Base-by-base conservation (phyloP, 306 rosid species). In the Vigna mungo region DNA sequence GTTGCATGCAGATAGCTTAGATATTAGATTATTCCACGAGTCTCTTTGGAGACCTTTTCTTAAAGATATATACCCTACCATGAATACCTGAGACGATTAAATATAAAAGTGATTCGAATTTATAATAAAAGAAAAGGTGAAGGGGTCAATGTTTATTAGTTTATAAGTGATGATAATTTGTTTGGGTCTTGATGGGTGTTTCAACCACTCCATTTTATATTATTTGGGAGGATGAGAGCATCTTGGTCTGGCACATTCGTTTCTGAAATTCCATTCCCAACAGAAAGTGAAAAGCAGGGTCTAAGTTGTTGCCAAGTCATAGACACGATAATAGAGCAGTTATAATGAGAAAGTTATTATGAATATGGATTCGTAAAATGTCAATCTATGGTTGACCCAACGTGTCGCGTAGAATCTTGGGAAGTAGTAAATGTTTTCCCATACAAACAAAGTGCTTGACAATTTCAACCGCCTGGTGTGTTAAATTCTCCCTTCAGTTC, bases 301-400 rank as follows among this genome's bases (percentile, higher is more conserved):
- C 89, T 62, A 72, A 25, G 13, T 53, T 62, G 4, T 83, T 80
- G 74, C 85, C 85, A n/a, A 84, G 86, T 87, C 86, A 44, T 81
- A 68, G 56, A 81, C 74, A 53, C 59, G 41, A 70, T 61, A 34
- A 72, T 70, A 27, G 47, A 52, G 43, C 43, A 77, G 65, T 77
- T 59, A 5, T 23, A 23, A 48, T 47, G 17, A 34, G 44, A 39
- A 36, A 47, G 21, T 51, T 46, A 68, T 39, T 76, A 72, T 72
- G 44, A 34, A 43, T 49, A 34, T 51, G 23, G 37, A 66, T 17
- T 43, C 51, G 10, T 13, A 11, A 52, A 52, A 16, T 2, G 21
- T 71, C 59, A 63, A 46, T 13, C n/a, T 30, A 12, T 10, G 30
- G 60, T 70, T 67, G 79, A 70, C 75, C 78, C n/a, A 5, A 53